Base-by-base conservation (phyloP, 2,329 filamentous ascomycete genomes). In the Trichoderma endophyticum region DNA sequence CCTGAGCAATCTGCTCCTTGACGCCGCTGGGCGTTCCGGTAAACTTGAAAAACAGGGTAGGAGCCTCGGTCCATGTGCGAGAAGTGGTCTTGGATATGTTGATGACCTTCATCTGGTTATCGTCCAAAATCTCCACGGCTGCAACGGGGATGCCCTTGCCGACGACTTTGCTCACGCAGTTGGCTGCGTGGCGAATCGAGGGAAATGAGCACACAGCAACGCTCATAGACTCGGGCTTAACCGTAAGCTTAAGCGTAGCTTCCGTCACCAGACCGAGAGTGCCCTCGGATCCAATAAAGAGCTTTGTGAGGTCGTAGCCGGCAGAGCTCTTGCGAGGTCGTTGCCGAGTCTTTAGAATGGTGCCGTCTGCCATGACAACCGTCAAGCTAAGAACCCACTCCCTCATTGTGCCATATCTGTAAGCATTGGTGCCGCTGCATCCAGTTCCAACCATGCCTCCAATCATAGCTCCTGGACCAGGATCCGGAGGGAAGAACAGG, bases 341-440 rank as follows among this genome's bases (percentile, higher is more conserved):
- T 81, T 97, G 94, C 74, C 93, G 88, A 12, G 95, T 98, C 85
- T 95, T 95, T 83, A 98, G 91, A 66, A 97, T 83, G 1, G 94
- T 97, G 64, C 94, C 94, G 81, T 97, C 95, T 21, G 94, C 94
- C 77, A 97, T 86, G 12, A 97, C 94, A 4, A 97, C 93, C 0
- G 94, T 97, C 75, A 97, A 83, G 69, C 89, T 92, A 26, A 97
- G 83, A 14, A 97, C 95, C 94, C 94, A 97, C 79, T 97, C 94
- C 74, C 93, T 91, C 94, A 97, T 97, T 2, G 94, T 97, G 74
- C 94, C 95, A 80, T 97, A 97, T 72, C 94, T 88, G 83, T 97
- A 97, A 18, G 94, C 91, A 80, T 97, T 97, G 15, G 94, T 97
- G 72, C 94, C 94, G 78, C 86, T 89, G 83, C 87, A 89, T 43